Percentiles rank a stretch among this genome's conserved stretches.
phyloP scores from a whole-genome alignment of 768 basidiomycete species.

The Boletus rufocinnamomeus region DNA sequence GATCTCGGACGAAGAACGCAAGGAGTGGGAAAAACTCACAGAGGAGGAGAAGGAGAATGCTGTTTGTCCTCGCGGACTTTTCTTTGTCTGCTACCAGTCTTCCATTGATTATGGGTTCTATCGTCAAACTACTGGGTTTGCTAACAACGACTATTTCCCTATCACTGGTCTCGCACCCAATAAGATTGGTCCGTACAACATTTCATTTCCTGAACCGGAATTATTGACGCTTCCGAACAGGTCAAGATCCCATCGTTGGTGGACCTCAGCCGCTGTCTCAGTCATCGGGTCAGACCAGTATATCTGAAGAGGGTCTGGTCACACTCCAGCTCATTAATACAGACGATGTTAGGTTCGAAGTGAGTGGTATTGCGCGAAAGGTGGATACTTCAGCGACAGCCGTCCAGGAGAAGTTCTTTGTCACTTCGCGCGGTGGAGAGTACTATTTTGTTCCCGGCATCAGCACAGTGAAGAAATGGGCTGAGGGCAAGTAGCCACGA shows the following conservation, averaged over 20 bases:
- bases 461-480: background rate
- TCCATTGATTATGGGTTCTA: background rate
- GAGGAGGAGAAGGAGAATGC: background rate
- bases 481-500: background rate
- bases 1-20: background rate
- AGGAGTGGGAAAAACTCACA: background rate
- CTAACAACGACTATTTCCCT: background rate
- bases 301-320: no score
- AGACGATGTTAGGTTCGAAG: background rate
- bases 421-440: background rate
- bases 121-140: background rate
- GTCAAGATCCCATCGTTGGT: background rate
- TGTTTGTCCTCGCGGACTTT: background rate
- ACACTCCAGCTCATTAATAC: background rate
- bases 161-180: background rate
- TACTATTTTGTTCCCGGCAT: no score
- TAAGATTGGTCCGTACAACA: background rate
- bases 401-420: background rate
- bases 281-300: background rate
- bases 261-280: background rate
- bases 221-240: background rate
- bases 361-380: background rate
- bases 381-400: background rate
- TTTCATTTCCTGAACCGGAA: background rate
- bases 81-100: background rate